Conservation (phyloP, 2,329 filamentous ascomycete genomes). For the Ceratocystis alfenasii region DNA sequence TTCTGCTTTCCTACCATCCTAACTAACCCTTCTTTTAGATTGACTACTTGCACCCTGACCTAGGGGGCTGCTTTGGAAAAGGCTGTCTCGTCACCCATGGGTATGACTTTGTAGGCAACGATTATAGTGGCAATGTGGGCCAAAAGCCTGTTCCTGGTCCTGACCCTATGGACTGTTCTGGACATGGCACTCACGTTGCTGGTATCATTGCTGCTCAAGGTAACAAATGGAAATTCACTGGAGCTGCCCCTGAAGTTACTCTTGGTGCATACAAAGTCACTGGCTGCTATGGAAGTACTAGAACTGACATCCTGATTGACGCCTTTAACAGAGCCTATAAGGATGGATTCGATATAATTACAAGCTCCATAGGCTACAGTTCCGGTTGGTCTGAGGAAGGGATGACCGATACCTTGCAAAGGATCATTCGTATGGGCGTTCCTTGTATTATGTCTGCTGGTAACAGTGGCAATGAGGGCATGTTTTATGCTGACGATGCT, state of each 20-base stretch:
- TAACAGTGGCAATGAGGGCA: conserved; percentile 36
- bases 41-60: conserved; percentile 51
- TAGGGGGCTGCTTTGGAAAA: conserved; percentile 52
- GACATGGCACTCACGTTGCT: conserved; percentile 51
- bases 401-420: conserved; percentile 36
- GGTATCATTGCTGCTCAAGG: conserved; percentile 50
- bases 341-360: conserved; percentile 46
- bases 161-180: conserved; percentile 45
- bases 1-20: not conserved
- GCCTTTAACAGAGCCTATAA: conserved; percentile 50
- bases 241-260: conserved; percentile 44
- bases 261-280: conserved; percentile 48
- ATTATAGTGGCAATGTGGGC: conserved; percentile 31
- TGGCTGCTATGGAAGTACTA: conserved; percentile 40
- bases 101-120: conserved; percentile 48
- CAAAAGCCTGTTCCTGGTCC: conserved; percentile 33
- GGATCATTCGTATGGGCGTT: conserved; percentile 44
- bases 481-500: conserved; percentile 36
- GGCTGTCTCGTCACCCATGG: conserved; percentile 48
- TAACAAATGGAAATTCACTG: conserved; percentile 37
- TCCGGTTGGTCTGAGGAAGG: conserved; percentile 43
- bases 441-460: conserved; percentile 43
- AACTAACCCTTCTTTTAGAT: conserved; percentile 30
- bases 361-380: conserved; percentile 40
- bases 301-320: conserved; percentile 46